These are phyloP conservation scores for Lachnum nothofagi DNA, from an alignment of 2,329 filamentous ascomycete genomes.

Conservation along the genomic window DNA sequence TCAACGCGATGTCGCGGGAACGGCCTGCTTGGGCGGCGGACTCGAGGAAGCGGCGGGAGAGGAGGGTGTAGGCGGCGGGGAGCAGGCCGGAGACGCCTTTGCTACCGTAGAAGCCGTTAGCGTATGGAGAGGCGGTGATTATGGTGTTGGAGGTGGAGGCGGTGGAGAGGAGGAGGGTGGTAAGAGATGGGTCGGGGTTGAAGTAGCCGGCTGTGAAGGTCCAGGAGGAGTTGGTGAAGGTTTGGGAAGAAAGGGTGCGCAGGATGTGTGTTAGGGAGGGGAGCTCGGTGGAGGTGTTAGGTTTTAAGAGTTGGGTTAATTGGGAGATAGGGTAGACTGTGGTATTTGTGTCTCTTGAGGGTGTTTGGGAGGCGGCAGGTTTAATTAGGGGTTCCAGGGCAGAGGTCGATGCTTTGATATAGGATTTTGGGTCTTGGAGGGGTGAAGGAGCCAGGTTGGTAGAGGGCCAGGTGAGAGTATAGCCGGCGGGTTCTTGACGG, in stretches of 20 bases:
- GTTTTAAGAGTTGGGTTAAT: constrained; percentile 75
- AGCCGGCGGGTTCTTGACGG: constrained; percentile 48
- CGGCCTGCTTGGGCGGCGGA: constrained; percentile 34
- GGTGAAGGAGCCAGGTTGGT: constrained; percentile 72
- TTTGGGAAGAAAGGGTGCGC: constrained; percentile 56
- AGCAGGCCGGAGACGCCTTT: constrained; percentile 84
- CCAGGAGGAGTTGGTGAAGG: constrained; percentile 71
- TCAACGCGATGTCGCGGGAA: constrained; percentile 60
- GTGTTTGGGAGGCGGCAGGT: constrained; percentile 24
- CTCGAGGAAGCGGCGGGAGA: constrained; percentile 73
- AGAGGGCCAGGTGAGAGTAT: constrained; percentile 66
- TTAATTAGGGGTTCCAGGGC: constrained; percentile 62
- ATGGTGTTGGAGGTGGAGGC: constrained; percentile 69
- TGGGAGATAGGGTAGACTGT: constrained; percentile 82
- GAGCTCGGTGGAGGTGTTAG: constrained; percentile 81
- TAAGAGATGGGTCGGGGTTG: constrained; percentile 85
- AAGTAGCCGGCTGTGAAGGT: constrained; percentile 98
- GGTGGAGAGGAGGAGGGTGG: constrained; percentile 70
- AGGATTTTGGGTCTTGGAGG: constrained; percentile 62
- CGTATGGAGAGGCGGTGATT: constrained; percentile 85
- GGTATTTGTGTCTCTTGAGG: constrained; percentile 46
- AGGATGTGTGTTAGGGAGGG: constrained; percentile 74
- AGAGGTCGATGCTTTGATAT: constrained; percentile 63
- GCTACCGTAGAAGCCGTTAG: constrained; percentile 91
- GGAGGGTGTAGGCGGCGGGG: constrained; percentile 84